These are phyloP conservation scores for Ophiognomonia clavigignenti-juglandacearum DNA, from an alignment of 2,329 filamentous ascomycete species.

Conservation along the genomic window DNA sequence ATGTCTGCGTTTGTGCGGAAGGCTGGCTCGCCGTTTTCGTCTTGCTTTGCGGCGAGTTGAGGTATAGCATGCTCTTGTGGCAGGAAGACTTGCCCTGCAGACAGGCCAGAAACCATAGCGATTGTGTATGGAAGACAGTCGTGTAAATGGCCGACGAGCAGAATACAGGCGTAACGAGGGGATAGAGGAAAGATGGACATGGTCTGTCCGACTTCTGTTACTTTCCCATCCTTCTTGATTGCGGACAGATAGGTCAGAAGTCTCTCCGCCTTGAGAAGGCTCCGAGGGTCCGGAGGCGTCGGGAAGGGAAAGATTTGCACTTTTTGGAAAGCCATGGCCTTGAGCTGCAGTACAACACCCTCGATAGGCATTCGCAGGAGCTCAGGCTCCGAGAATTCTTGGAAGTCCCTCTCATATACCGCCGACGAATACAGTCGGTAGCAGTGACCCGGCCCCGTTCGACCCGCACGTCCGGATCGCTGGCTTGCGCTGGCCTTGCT, in stretches of 20 bases:
- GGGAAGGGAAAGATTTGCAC: constrained; percentile 96
- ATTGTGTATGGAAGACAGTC: constrained; percentile 81
- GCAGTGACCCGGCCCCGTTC: constrained; percentile 93
- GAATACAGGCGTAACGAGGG: constrained; percentile 84
- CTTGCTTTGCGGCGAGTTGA: constrained; percentile 40
- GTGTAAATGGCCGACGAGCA: constrained; percentile 81
- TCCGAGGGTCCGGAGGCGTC: constrained; percentile 74
- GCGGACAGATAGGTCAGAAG: constrained; percentile 82
- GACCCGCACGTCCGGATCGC: constrained; percentile 85
- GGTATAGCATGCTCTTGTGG: constrained; percentile 74
- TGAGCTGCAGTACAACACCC: constrained; percentile 86
- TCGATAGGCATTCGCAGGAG: constrained; percentile 89
- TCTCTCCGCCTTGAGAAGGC: constrained; percentile 78
- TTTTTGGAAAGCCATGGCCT: constrained; percentile 86
- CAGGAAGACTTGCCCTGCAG: constrained; percentile 83
- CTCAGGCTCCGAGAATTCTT: constrained; percentile 81
- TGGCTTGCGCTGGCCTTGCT: constrained; percentile 95
- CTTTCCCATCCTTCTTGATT: constrained; percentile 63
- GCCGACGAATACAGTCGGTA: constrained; percentile 93
- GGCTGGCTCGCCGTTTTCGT: constrained; percentile 38
- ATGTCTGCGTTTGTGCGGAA: constrained; percentile 63
- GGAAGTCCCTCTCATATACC: constrained; percentile 85
- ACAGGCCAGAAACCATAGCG: constrained; percentile 81
- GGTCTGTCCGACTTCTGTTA: constrained; percentile 74
- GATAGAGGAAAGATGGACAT: constrained; percentile 88